Evolutionary conservation across 371 early-diverging fungal species (phyloP).

Genomic region (Parasitella parasitica): DNA sequence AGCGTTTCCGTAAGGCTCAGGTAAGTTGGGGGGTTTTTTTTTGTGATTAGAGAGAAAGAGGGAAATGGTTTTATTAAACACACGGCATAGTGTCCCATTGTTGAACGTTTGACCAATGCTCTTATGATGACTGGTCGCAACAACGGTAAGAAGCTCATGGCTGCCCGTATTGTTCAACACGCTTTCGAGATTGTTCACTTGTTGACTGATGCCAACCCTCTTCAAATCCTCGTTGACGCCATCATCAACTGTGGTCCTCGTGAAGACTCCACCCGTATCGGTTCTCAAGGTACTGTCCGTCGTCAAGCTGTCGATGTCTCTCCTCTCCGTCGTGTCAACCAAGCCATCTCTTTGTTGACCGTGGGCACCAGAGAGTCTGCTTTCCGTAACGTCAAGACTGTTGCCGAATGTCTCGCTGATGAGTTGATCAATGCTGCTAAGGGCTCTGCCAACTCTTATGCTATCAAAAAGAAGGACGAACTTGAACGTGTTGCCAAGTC

Average conservation of each 20-base stretch:
- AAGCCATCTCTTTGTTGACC: conserved; percentile 95
- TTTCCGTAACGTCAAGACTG: conserved; percentile 36
- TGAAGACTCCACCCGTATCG: conserved; percentile 99
- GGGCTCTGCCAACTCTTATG: conserved; percentile 98
- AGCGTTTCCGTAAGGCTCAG: conserved; percentile 98
- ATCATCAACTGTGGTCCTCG: conserved; percentile 99
- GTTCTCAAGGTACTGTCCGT: conserved; percentile 99
- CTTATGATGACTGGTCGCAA: conserved; percentile 99
- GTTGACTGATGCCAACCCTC: conserved; percentile 98
- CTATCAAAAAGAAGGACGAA: conserved; percentile 99
- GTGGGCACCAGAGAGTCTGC: conserved; percentile 74
- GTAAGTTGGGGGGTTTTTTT: conserved; percentile 47
- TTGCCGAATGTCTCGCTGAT: conserved; percentile 97
- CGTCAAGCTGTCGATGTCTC: conserved; percentile 99
- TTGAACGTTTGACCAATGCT: conserved; percentile 99
- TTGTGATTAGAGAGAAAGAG: no score
- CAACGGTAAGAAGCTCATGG: conserved; percentile 99
- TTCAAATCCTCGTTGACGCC: conserved; percentile 99
- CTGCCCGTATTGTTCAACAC: conserved; percentile 98
- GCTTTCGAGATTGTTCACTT: conserved; percentile 99
- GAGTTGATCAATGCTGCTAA: conserved; percentile 99
- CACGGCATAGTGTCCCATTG: conserved; percentile 90
- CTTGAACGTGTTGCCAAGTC: conserved; percentile 78
- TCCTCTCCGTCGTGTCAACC: conserved; percentile 99
- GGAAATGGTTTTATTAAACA: neutral